Evolutionary conservation across 768 basidiomycete species (phyloP).

Genomic region (Trametes gibbosa): DNA sequence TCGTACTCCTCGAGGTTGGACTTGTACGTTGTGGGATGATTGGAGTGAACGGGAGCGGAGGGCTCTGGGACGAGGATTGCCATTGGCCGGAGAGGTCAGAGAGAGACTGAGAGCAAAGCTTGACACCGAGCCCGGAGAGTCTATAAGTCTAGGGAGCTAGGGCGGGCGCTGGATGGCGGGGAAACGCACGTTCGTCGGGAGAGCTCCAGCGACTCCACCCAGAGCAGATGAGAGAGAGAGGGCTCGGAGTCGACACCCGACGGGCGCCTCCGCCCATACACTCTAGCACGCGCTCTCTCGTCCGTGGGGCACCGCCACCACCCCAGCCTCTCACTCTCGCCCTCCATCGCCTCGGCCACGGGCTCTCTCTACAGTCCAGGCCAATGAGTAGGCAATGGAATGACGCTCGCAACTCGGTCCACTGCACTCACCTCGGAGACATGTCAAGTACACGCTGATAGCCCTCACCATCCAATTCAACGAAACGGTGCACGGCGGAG

Average conservation of each 20-base stretch:
- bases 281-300: neutral
- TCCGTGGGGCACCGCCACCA: slow-evolving; percentile 1
- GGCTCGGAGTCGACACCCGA: neutral
- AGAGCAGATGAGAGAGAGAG: neutral
- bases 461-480: neutral
- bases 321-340: neutral
- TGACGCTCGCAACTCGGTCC: too few relatives aligned
- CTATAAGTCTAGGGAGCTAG: neutral
- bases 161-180: neutral
- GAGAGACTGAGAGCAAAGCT: neutral
- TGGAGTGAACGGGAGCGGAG: neutral
- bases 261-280: neutral
- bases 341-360: neutral
- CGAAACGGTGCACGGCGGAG: neutral
- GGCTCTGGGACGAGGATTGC: neutral
- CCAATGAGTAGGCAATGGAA: too few relatives aligned
- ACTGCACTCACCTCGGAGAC: too few relatives aligned
- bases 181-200: slow-evolving; percentile 15
- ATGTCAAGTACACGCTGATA: too few relatives aligned
- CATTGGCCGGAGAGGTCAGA: neutral
- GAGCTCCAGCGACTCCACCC: slow-evolving; percentile 13
- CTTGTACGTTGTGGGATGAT: slow-evolving; percentile 11
- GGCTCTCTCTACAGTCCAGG: neutral
- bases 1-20: slow-evolving; percentile 35
- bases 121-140: neutral